These are phyloP conservation scores for Edaphochlamys debaryana DNA, from an alignment of 139 green algal species.

Conservation along the genomic window DNA sequence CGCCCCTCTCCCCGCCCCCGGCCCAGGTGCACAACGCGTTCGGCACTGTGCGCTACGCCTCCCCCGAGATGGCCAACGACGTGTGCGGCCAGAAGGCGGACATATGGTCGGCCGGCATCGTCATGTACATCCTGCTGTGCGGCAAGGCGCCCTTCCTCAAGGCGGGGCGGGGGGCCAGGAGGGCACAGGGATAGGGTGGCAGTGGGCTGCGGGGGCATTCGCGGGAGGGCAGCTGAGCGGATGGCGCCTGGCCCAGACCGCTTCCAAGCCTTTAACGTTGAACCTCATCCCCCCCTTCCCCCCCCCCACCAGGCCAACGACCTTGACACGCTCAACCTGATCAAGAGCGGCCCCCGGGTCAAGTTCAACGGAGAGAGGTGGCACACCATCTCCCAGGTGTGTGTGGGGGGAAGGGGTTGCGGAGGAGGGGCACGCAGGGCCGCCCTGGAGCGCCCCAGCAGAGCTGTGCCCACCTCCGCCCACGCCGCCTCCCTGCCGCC, in stretches of 20 bases:
- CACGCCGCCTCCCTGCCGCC: neutral
- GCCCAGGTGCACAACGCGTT: slow-evolving; percentile 63
- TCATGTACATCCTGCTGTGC: slow-evolving; percentile 65
- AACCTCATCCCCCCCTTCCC: neutral
- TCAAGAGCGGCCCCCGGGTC: slow-evolving; percentile 55
- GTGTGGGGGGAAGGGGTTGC: neutral
- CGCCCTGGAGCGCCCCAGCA: too few relatives aligned
- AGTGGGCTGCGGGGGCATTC: too few relatives aligned
- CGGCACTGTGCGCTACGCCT: slow-evolving; percentile 72
- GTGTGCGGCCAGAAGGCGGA: slow-evolving; percentile 69
- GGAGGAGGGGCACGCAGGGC: too few relatives aligned
- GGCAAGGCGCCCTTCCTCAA: slow-evolving; percentile 51
- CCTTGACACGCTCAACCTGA: slow-evolving; percentile 58
- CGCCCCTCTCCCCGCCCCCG: too few relatives aligned
- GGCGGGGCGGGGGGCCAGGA: neutral
- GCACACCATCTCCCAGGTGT: slow-evolving; percentile 36
- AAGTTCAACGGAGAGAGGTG: slow-evolving; percentile 57
- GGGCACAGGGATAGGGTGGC: too few relatives aligned
- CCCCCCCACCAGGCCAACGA: slow-evolving; percentile 57
- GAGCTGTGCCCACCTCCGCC: neutral
- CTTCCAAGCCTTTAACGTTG: too few relatives aligned
- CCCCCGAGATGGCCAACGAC: slow-evolving; percentile 72
- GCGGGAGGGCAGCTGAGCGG: too few relatives aligned
- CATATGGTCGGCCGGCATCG: slow-evolving; percentile 67
- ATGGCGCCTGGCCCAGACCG: too few relatives aligned